Evolutionary conservation across 164 flowering plant genomes (phyloP), one percentile per base, ranked within the genome.

Genomic region (Tetrastigma voinierianum): DNA sequence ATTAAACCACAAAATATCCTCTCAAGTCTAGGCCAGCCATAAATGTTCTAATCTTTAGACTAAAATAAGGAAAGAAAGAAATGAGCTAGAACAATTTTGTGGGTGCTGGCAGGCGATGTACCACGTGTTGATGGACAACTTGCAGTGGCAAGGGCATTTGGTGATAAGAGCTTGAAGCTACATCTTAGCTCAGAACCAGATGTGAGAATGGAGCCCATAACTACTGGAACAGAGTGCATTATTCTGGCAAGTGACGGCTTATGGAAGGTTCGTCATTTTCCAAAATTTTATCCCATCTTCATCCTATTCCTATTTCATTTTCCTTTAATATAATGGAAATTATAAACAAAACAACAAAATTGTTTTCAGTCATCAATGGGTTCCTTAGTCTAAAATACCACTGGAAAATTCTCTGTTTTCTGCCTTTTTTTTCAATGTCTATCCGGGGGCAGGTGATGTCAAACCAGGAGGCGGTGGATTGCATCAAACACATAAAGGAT

Each of bases 61-160:
- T 32, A 32, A 32, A 32, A 32, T 32, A 32, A 32, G 40, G 40
- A 32, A 32, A 4, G 13, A 6, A 4, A 53, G 44, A 57, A 55
- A 24, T 56, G 10, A 62, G 15, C 47, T 53, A 4, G 6, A 32
- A 4, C 2, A 40, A 46, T 46, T 46, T 55, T 21, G 51, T 10
- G 40, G 20, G 21, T 54, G 46, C 47, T 55, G 66, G 40, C 75
- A 89, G 96, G 96, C 57, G 93, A 91, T 58, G 97, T 90, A 25
- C 84, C 97, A 23, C 83, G 96, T 40, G 93, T 90, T 49, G 97
- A 91, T 72, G 97, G 97, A n/a, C 96, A 90, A 80, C 76, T 91
- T 43, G 96, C 96, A 2, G 91, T 91, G 32, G 89, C 96, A 14
- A 85, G 97, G 77, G 96, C 96, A 59, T 90, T 91, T 75, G 97